A percentile compares a stretch with the other conserved stretches of the same genome.
phyloP scores from a whole-genome alignment of 2,329 filamentous ascomycete genomes.

The Lasiodiplodia gonubiensis region DNA sequence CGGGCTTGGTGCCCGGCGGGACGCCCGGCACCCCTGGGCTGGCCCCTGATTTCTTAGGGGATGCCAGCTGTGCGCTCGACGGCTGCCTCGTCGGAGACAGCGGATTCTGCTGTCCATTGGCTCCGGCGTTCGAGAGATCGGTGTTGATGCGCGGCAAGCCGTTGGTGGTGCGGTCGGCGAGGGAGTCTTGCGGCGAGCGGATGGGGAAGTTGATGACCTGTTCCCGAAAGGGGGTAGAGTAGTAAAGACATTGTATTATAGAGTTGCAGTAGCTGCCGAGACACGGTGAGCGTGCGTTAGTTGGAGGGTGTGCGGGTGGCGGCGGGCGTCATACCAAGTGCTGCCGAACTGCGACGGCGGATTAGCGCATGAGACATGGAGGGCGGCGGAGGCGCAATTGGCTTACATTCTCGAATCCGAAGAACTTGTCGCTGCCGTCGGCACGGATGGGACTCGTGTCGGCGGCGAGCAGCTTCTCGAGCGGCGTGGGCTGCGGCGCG shows the following conservation, averaged over 20 bases:
- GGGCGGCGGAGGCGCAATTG: constrained; percentile 22
- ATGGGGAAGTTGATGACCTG: constrained; percentile 90
- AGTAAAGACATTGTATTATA: constrained; percentile 95
- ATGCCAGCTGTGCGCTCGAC: constrained; percentile 37
- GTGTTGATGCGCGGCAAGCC: constrained; percentile 47
- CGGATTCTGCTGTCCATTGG: constrained; percentile 45
- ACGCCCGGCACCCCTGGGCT: constrained; percentile 57
- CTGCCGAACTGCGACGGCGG: constrained; percentile 78
- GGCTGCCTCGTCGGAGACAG: constrained; percentile 60
- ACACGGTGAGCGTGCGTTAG: constrained; percentile 30
- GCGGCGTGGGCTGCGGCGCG: constrained; percentile 61
- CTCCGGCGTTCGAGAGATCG: constrained; percentile 43
- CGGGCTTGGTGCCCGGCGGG: constrained; percentile 69
- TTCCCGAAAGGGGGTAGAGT: constrained; percentile 91
- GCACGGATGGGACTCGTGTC: constrained; percentile 79
- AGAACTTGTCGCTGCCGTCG: constrained; percentile 97
- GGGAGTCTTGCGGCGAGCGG: constrained; percentile 70
- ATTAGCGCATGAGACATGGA: constrained; percentile 34
- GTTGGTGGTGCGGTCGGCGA: constrained; percentile 60
- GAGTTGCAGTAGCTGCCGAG: constrained; percentile 90
- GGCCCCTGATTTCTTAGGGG: constrained; percentile 48
- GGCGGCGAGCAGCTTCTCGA: constrained; percentile 81
- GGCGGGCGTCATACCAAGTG: constrained; percentile 73
- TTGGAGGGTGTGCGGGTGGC: constrained; percentile 12
- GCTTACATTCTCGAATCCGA: constrained; percentile 95